Conservation (phyloP, 1,139 yeast species). For the Yamadazyma triangularis region DNA sequence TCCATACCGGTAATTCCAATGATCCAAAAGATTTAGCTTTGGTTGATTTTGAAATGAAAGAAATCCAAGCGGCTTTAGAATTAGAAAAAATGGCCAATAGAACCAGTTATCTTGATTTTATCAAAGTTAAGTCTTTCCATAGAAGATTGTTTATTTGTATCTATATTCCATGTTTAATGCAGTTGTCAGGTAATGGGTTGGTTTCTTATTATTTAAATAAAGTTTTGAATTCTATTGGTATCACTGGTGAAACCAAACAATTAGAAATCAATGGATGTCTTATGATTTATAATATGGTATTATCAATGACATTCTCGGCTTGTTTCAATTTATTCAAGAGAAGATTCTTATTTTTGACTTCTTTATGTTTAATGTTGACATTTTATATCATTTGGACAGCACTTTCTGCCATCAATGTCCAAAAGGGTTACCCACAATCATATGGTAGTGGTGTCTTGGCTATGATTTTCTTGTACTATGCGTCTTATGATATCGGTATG, state of each 20-base stretch:
- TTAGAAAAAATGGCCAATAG: conserved; percentile 22
- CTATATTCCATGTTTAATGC: conserved; percentile 34
- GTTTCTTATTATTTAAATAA: conserved; percentile 46
- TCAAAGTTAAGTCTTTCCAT: conserved; percentile 33
- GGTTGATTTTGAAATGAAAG: conserved; percentile 41
- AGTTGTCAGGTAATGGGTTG: conserved; percentile 48
- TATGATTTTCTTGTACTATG: conserved; percentile 38
- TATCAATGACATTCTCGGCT: conserved; percentile 25
- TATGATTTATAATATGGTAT: conserved; percentile 36
- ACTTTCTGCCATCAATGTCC: conserved; percentile 29
- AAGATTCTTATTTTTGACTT: conserved; percentile 40
- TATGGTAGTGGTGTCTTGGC: conserved; percentile 41
- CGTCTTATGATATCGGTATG: conserved; percentile 32
- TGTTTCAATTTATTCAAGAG: conserved; percentile 29
- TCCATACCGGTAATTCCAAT: conserved; percentile 35
- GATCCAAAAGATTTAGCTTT: conserved; percentile 25
- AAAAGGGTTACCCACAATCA: conserved; percentile 26
- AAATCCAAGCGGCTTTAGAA: conserved; percentile 36
- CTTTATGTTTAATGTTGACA: conserved; percentile 30
- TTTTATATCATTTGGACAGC: conserved; percentile 35
- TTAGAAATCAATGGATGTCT: conserved; percentile 42
- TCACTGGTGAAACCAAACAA: conserved; percentile 36
- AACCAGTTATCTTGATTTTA: conserved; percentile 30
- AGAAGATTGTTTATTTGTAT: conserved; percentile 35
- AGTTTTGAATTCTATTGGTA: conserved; percentile 46